phyloP scores from a whole-genome alignment of 75 land plant genomes.

The Larix kaempferi region DNA sequence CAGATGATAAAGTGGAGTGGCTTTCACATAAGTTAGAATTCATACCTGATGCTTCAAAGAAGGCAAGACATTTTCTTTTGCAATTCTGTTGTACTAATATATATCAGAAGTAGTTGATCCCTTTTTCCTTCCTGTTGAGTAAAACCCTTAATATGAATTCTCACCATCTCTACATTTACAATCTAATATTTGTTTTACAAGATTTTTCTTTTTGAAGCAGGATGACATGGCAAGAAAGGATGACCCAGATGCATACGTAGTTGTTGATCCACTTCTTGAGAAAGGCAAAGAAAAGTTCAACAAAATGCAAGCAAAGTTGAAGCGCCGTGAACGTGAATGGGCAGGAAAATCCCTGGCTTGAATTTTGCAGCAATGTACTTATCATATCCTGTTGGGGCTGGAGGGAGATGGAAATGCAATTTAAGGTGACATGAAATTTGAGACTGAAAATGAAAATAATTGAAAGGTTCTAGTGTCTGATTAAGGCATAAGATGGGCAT shows the following conservation, averaged over 20 bases:
- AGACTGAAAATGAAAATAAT: no score
- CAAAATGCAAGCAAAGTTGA: constrained; percentile 86
- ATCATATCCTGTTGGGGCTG: no score
- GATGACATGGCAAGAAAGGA: constrained; percentile 83
- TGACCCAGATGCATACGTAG: constrained; percentile 88
- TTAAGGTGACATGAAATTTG: no score
- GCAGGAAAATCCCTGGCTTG: constrained; percentile 91
- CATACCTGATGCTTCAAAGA: constrained; percentile 41
- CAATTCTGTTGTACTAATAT: background rate
- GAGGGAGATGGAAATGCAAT: no score
- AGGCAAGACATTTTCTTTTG: constrained; percentile 28
- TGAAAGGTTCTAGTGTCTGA: no score
- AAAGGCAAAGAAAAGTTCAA: constrained; percentile 99
- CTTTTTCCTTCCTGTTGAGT: background rate
- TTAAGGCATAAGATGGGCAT: no score
- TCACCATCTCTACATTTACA: background rate
- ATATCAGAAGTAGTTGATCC: background rate
- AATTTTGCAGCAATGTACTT: constrained; percentile 1
- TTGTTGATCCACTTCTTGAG: constrained; percentile 91
- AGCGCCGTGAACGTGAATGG: constrained; percentile 94
- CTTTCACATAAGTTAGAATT: constrained; percentile 46
- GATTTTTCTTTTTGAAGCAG: constrained; percentile 27
- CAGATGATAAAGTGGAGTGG: constrained; percentile 40
- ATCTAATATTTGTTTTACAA: background rate
- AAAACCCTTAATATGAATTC: background rate